Conservation (phyloP, 495 filamentous ascomycete species). For the Echria macrotheca region DNA sequence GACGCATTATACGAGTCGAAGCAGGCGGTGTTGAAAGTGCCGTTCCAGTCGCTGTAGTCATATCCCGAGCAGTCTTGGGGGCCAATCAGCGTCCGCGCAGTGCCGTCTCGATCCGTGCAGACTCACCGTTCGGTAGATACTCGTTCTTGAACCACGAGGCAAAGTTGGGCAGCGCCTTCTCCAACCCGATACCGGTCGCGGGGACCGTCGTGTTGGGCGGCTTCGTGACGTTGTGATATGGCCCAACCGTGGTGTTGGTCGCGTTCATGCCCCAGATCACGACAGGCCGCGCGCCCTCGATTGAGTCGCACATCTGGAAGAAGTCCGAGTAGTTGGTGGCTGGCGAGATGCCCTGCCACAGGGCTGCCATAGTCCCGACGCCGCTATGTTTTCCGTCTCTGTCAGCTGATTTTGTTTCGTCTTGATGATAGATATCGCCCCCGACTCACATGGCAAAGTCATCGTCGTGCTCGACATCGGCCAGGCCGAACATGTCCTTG, state of each 20-base stretch:
- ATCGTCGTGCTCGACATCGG: slow-evolving; percentile 46
- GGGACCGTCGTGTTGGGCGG: slow-evolving; percentile 5
- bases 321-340: slow-evolving; percentile 45
- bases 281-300: slow-evolving; percentile 26
- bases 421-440: not conserved
- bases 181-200: slow-evolving; percentile 47
- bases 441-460: slow-evolving; percentile 47
- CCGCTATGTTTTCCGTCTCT: slow-evolving; percentile 20
- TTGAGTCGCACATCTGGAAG: slow-evolving; percentile 48
- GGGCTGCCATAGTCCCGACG: slow-evolving; percentile 44
- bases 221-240: not conserved
- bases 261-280: not conserved
- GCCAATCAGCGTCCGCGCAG: not conserved
- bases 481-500: slow-evolving; percentile 53
- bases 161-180: slow-evolving; percentile 51
- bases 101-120: too few relatives aligned
- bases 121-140: slow-evolving; percentile 47
- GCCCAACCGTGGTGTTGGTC: not conserved
- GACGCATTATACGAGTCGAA: slow-evolving; percentile 52
- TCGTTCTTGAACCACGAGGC: slow-evolving; percentile 46
- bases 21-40: slow-evolving; percentile 44
- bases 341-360: slow-evolving; percentile 51
- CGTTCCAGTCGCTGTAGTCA: slow-evolving; percentile 45
- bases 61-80: slow-evolving; percentile 28
- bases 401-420: not conserved